phyloP scores from a whole-genome alignment of 768 basidiomycete genomes.

The Lanmaoa rubissima region DNA sequence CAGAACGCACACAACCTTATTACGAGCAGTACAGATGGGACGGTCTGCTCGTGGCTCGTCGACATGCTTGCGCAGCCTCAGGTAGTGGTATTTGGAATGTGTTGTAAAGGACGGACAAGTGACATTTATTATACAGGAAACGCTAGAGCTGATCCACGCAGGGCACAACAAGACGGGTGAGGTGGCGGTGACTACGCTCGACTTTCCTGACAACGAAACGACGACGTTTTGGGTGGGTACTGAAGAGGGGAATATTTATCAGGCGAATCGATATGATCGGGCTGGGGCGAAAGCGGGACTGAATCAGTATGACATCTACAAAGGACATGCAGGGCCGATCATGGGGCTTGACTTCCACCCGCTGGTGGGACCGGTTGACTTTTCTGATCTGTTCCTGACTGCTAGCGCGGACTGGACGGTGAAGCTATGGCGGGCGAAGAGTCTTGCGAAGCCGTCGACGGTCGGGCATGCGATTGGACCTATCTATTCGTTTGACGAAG shows the following conservation, averaged over 20 bases:
- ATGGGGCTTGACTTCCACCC: conserved; percentile 97
- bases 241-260: conserved; percentile 96
- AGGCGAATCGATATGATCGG: conserved; percentile 95
- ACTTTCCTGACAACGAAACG: conserved; percentile 95
- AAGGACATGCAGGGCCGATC: conserved; percentile 89
- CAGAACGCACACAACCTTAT: conserved; percentile 98
- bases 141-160: conserved; percentile 81
- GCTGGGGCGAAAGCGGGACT: conserved; percentile 96
- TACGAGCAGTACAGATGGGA: conserved; percentile 95
- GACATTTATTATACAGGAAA: conserved; percentile 60
- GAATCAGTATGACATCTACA: conserved; percentile 90
- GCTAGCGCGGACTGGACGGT: conserved; percentile 97
- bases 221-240: conserved; percentile 98
- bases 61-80: conserved; percentile 99
- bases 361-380: conserved; percentile 85
- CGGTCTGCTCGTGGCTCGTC: conserved; percentile 95
- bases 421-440: conserved; percentile 91
- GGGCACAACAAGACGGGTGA: conserved; percentile 97
- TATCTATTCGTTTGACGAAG: conserved; percentile 93
- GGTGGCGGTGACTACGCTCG: conserved; percentile 89
- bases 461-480: conserved; percentile 56
- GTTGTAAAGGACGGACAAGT: not conserved
- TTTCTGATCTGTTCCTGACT: conserved; percentile 92
- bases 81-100: conserved; percentile 40
- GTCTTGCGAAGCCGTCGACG: conserved; percentile 70